phyloP scores from a whole-genome alignment of 1,284 basidiomycete species.

The Inonotus hispidus region DNA sequence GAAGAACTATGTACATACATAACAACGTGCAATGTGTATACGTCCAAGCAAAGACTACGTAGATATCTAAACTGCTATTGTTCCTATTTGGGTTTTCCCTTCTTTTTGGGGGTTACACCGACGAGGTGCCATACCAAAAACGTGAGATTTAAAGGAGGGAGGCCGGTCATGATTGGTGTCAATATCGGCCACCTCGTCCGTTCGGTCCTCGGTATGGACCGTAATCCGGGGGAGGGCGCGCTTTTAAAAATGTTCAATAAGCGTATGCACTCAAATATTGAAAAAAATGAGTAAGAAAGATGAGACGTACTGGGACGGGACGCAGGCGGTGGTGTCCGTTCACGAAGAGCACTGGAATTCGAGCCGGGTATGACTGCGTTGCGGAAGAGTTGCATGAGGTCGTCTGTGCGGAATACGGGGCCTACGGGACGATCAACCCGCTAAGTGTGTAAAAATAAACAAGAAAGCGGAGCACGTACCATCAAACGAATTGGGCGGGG shows the following conservation, averaged over 20 bases:
- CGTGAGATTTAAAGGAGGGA: neutral
- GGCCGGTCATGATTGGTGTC: neutral
- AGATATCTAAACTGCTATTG: too few relatives aligned
- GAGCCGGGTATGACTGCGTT: slow-evolving; percentile 70
- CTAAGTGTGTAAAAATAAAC: slow-evolving; percentile 16
- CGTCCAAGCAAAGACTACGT: too few relatives aligned
- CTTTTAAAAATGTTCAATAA: slow-evolving; percentile 17
- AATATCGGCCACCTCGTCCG: slow-evolving; percentile 24
- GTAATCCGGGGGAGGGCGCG: slow-evolving; percentile 54
- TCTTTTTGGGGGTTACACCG: too few relatives aligned
- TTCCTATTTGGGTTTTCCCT: too few relatives aligned
- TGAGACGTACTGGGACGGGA: slow-evolving; percentile 35
- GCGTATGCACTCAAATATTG: neutral
- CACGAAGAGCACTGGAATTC: slow-evolving; percentile 29
- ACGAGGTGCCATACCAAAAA: neutral
- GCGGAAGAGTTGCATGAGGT: slow-evolving; percentile 75
- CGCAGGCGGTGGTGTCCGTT: slow-evolving; percentile 45
- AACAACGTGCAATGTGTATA: too few relatives aligned
- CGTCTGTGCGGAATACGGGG: slow-evolving; percentile 81
- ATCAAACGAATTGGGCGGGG: slow-evolving; percentile 67
- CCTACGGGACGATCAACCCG: slow-evolving; percentile 39
- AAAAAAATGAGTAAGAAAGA: slow-evolving; percentile 15
- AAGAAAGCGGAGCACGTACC: slow-evolving; percentile 48
- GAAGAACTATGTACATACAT: too few relatives aligned
- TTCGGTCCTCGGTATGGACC: slow-evolving; percentile 63